Evolutionary conservation across 169 alveolate species (phyloP).

Genomic region (Plasmodium knowlesi): DNA sequence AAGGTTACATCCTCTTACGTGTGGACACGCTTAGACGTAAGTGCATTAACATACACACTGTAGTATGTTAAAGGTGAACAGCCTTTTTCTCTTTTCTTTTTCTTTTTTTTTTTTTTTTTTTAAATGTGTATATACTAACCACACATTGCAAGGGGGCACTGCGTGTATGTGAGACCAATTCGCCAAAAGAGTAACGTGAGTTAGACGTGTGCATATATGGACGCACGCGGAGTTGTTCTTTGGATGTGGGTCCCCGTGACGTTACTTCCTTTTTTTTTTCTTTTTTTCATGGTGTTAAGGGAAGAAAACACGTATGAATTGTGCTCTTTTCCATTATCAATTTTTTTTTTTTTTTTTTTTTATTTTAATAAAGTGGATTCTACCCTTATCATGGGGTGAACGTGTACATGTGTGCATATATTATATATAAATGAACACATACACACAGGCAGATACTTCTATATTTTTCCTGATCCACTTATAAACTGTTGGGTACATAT

Average conservation of each 20-base stretch:
- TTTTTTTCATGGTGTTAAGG: not conserved
- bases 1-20: not conserved
- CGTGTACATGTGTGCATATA: not conserved
- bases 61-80: not conserved
- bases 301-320: not conserved
- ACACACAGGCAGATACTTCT: not conserved
- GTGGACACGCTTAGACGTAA: not conserved
- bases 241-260: not conserved
- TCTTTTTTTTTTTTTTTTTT: not conserved
- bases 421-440: not conserved
- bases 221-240: not conserved
- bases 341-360: not conserved
- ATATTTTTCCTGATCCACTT: not conserved
- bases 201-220: not conserved
- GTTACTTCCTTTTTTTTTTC: not conserved
- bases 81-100: not conserved
- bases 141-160: not conserved
- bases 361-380: not conserved
- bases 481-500: not conserved
- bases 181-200: not conserved
- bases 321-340: not conserved
- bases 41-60: not conserved
- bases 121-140: not conserved
- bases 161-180: not conserved
- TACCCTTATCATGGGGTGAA: not conserved